phyloP scores from a whole-genome alignment of 768 basidiomycete genomes.

The Pleurotus ostreatus region DNA sequence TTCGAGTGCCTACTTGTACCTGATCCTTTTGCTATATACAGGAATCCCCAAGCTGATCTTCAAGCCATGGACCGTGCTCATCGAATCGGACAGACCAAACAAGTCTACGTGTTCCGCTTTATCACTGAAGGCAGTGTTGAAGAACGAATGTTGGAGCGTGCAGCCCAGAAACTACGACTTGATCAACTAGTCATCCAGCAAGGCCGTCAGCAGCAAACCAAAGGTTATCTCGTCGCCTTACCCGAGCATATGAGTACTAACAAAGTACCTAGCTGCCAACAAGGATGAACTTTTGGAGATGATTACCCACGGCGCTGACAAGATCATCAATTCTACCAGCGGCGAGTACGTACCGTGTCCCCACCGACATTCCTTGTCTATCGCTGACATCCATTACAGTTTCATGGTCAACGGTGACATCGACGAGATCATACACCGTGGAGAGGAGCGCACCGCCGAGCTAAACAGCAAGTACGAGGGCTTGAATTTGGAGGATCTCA shows the following conservation, averaged over 20 bases:
- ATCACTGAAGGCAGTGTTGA: conserved; percentile 95
- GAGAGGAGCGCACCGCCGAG: conserved; percentile 86
- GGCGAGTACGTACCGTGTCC: conserved; percentile 47
- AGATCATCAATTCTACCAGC: conserved; percentile 74
- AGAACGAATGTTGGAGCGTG: conserved; percentile 91
- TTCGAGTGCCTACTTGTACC: not conserved
- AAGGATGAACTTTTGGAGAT: conserved; percentile 98
- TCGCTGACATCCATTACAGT: conserved; percentile 29
- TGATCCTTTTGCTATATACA: conserved; percentile 23
- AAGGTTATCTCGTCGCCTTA: conserved; percentile 43
- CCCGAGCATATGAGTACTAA: not conserved
- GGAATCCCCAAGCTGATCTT: conserved; percentile 98
- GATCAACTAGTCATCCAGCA: conserved; percentile 98
- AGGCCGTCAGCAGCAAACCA: conserved; percentile 77
- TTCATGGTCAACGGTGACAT: conserved; percentile 84
- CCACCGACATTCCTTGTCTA: not conserved
- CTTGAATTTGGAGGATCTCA: conserved; percentile 90
- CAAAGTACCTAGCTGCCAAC: conserved; percentile 59
- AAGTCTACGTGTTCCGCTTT: conserved; percentile 96
- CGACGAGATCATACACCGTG: conserved; percentile 86
- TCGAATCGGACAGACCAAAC: conserved; percentile 95
- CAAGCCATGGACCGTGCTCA: conserved; percentile 99
- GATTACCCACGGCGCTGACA: conserved; percentile 97
- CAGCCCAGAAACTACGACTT: conserved; percentile 90
- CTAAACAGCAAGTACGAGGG: conserved; percentile 91